Base-by-base conservation (phyloP, 2,329 filamentous ascomycete genomes). In the Diaporthe helianthi region DNA sequence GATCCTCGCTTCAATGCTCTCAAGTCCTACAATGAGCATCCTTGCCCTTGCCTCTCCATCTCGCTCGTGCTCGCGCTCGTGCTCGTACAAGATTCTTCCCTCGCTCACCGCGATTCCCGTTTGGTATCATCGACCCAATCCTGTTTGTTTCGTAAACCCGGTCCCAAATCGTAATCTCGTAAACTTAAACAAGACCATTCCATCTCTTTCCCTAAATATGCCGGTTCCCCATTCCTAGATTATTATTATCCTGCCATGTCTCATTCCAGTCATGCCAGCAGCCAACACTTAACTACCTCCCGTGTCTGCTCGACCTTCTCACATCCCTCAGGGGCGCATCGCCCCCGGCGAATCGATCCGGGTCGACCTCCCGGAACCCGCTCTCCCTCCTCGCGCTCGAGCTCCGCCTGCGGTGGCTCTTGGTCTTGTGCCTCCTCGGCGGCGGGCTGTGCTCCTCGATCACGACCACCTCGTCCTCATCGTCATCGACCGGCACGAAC, bases 381-480 rank as follows among this genome's bases (percentile, higher is more conserved):
- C 73, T 72, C 71, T 72, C 76, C 55, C 71, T 66, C 66, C 71
- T 69, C n/a, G 67, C 76, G 70, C 72, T 76, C 73, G 58, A 73
- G 73, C 55, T 75, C 49, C 73, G 71, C 12, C 71, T 67, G n/a
- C 54, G 51, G 10, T 72, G 72, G 41, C 73, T 73, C 46, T 72
- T 72, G 60, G 73, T 70, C 67, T 73, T 71, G 61, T 73, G 73
- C 46, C 73, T 64, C 68, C 73, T 69, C 51, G 74, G 72, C 55
- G 76, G 76, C 60, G 76, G 75, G 17, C 71, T 75, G 22, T 75
- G 73, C 73, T 79, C 77, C 73, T 79, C 78, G 65, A 79, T 77
- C 26, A 79, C 78, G 3, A 79, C 76, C 12, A 79, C 75, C 74
- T 79, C 78, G 38, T 79, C 77, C 3, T 76, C 76, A 10, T 70